Evolutionary conservation across 176 grass and related monocot genomes (phyloP).

Genomic region (Sorghum bicolor): DNA sequence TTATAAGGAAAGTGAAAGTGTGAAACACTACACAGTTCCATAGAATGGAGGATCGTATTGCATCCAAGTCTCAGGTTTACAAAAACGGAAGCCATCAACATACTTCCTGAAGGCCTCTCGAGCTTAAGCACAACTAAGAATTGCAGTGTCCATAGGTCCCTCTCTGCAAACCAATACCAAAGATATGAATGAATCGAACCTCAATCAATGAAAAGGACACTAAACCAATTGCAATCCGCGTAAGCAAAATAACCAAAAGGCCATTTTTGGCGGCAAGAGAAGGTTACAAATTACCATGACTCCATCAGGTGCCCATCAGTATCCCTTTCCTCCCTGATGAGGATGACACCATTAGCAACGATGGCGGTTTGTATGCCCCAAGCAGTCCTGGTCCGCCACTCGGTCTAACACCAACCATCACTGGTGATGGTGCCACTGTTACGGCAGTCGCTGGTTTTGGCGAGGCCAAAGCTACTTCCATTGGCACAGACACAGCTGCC

Average conservation of each 20-base stretch:
- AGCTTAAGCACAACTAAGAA: neutral
- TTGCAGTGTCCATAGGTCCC: neutral
- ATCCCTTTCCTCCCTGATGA: neutral
- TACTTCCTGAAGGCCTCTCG: neutral
- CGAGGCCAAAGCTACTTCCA: neutral
- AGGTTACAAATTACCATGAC: slow-evolving; percentile 35
- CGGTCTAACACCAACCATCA: too few species aligned
- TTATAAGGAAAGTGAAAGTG: neutral
- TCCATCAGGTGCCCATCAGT: slow-evolving; percentile 5
- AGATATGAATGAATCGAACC: neutral
- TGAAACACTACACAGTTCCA: neutral
- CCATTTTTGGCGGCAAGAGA: neutral
- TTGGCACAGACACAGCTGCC: slow-evolving; percentile 9
- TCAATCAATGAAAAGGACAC: neutral
- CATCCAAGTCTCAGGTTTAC: neutral
- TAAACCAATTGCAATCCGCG: neutral
- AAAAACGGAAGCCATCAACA: neutral
- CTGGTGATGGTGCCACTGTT: too few species aligned
- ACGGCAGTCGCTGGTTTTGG: neutral
- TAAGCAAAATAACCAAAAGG: neutral
- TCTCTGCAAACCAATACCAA: neutral
- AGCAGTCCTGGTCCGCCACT: neutral
- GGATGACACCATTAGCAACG: neutral
- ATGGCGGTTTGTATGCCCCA: slow-evolving; percentile 33
- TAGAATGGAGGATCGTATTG: neutral